These are phyloP conservation scores for Coniochaeta hoffmannii DNA, from an alignment of 2,329 filamentous ascomycete species.

Conservation along the genomic window DNA sequence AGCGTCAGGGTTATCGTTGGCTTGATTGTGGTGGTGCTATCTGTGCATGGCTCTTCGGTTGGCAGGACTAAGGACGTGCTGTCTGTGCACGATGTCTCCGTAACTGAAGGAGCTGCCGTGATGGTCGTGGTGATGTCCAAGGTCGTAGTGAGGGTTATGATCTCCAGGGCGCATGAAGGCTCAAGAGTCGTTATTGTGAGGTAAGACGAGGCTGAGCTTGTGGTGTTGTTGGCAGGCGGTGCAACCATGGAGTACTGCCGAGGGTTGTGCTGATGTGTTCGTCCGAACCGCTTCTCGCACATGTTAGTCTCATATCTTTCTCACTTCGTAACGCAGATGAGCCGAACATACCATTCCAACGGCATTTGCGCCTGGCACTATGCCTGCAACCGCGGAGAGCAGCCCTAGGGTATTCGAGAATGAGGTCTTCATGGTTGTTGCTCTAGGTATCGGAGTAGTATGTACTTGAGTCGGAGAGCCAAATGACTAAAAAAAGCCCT, in stretches of 20 bases:
- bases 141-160: neutral
- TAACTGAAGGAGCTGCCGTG: neutral
- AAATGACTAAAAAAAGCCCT: neutral
- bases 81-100: neutral
- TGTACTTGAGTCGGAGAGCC: neutral
- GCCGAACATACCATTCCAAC: neutral
- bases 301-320: neutral
- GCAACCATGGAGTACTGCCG: neutral
- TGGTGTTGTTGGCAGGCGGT: neutral
- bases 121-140: neutral
- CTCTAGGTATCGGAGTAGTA: neutral
- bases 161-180: neutral
- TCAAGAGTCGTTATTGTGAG: neutral
- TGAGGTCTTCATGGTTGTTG: neutral
- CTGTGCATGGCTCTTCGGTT: neutral
- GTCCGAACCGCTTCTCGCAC: neutral
- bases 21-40: neutral
- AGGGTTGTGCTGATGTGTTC: neutral
- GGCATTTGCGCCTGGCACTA: neutral
- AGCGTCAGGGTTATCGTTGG: neutral
- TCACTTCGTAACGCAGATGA: neutral
- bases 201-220: neutral
- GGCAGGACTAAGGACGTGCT: neutral
- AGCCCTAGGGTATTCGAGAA: neutral
- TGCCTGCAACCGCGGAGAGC: neutral